A percentile compares a stretch with the other conserved stretches of the same genome.
phyloP scores from a whole-genome alignment of 2,329 filamentous ascomycete species.

The Didymella exigua region DNA sequence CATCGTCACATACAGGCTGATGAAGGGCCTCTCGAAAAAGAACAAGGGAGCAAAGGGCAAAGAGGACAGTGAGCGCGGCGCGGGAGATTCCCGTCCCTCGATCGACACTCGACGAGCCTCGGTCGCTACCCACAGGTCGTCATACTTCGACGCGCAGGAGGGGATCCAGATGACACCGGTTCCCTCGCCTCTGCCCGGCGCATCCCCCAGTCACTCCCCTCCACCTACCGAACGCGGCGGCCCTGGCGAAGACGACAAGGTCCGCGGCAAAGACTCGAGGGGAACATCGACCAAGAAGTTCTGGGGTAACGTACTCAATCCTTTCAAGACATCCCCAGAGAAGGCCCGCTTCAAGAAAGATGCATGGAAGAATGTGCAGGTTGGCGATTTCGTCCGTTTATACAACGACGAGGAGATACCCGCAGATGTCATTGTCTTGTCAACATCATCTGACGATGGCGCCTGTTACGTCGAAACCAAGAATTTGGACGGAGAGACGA shows the following conservation, averaged over 20 bases:
- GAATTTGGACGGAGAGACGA: slow-evolving; percentile 96
- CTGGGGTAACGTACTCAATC: slow-evolving; percentile 76
- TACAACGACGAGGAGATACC: slow-evolving; percentile 97
- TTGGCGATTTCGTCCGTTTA: slow-evolving; percentile 94
- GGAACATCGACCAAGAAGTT: slow-evolving; percentile 53
- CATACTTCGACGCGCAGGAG: slow-evolving; percentile 58
- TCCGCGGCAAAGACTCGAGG: slow-evolving; percentile 31
- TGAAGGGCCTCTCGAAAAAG: slow-evolving; percentile 50
- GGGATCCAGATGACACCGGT: slow-evolving; percentile 97
- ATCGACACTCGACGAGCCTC: slow-evolving; percentile 67
- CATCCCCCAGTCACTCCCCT: slow-evolving; percentile 37
- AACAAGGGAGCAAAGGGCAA: slow-evolving; percentile 43
- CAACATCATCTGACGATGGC: slow-evolving; percentile 91
- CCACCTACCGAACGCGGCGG: slow-evolving; percentile 34
- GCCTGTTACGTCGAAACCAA: slow-evolving; percentile 98
- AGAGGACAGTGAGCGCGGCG: slow-evolving; percentile 56
- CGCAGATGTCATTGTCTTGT: slow-evolving; percentile 88
- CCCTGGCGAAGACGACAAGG: slow-evolving; percentile 35
- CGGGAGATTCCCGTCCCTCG: slow-evolving; percentile 67
- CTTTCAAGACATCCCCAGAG: slow-evolving; percentile 66
- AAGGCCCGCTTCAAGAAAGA: slow-evolving; percentile 89
- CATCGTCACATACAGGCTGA: slow-evolving; percentile 59
- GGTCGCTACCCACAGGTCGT: slow-evolving; percentile 60
- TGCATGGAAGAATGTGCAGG: slow-evolving; percentile 91
- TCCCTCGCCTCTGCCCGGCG: slow-evolving; percentile 72